A percentile compares a stretch with the other conserved stretches of the same genome.
Evolutionary conservation across 75 land plant species (phyloP).

Genomic region (Pinus taeda): DNA sequence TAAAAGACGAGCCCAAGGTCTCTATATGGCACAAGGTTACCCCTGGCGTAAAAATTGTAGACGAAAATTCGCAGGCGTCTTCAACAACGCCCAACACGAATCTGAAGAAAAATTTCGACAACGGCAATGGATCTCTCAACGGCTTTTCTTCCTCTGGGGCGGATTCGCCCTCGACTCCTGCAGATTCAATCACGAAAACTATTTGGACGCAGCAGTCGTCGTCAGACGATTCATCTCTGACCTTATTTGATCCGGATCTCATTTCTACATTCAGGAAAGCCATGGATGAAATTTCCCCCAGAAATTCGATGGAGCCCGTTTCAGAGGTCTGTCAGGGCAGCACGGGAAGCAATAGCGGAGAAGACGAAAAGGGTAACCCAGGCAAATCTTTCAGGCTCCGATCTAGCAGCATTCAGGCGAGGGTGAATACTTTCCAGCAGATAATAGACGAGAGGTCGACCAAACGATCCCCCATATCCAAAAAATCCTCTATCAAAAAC

Average conservation of each 20-base stretch:
- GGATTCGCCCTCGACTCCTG: background rate
- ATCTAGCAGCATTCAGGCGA: slow-evolving; percentile 10
- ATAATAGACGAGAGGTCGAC: slow-evolving; percentile 17
- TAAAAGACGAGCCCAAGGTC: slow-evolving; percentile 6
- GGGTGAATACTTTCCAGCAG: slow-evolving; percentile 19
- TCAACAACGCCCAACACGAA: background rate
- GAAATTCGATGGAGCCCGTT: background rate
- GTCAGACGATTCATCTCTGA: slow-evolving; percentile 13
- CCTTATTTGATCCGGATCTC: slow-evolving; percentile 27
- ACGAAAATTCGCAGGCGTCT: background rate
- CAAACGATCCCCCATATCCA: background rate
- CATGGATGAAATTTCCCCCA: slow-evolving; percentile 22
- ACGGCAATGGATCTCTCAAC: background rate
- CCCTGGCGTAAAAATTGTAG: slow-evolving; percentile 1
- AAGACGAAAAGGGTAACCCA: background rate
- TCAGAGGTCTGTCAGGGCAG: slow-evolving; percentile 21
- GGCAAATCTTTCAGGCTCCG: background rate
- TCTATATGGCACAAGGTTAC: slow-evolving; percentile 13
- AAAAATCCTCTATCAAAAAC: background rate
- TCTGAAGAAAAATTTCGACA: background rate
- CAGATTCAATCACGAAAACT: slow-evolving; percentile 12
- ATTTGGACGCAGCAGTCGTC: slow-evolving; percentile 11
- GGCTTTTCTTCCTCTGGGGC: background rate
- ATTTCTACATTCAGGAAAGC: slow-evolving; percentile 36
- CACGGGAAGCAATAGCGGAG: slow-evolving; percentile 5